Conservation (phyloP, 306 rosid genomes). For the Dryas alaskensis region DNA sequence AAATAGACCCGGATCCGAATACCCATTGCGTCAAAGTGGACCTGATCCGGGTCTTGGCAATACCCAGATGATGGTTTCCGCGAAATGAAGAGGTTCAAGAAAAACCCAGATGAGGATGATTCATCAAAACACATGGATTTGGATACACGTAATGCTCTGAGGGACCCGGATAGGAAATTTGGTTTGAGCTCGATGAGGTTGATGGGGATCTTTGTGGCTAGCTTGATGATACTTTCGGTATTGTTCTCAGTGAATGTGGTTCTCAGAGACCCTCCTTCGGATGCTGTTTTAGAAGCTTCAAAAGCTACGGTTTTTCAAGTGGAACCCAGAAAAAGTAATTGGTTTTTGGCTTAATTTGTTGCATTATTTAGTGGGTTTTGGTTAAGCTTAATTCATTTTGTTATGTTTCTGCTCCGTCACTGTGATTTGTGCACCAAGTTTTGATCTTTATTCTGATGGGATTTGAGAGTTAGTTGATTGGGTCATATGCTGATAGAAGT, state of each 20-base stretch:
- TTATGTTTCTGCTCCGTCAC: neutral
- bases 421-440: neutral
- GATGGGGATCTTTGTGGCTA: constrained; percentile 57
- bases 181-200: constrained; percentile 44
- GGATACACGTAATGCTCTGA: constrained; percentile 29
- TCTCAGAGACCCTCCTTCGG: constrained; percentile 76
- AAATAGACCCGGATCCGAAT: constrained; percentile 13
- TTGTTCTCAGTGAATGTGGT: constrained; percentile 68
- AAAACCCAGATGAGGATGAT: constrained; percentile 29
- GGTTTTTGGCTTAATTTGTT: neutral
- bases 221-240: constrained; percentile 61
- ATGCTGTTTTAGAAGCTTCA: constrained; percentile 43
- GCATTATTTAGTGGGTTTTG: neutral
- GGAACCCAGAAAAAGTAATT: constrained; percentile 39
- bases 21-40: constrained; percentile 6
- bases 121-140: constrained; percentile 24
- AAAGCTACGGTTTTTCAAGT: constrained; percentile 25
- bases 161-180: constrained; percentile 34
- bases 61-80: constrained; percentile 41
- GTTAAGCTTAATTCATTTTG: neutral
- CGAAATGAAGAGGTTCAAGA: constrained; percentile 50
- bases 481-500: neutral
- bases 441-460: constrained; percentile 2
- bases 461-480: neutral
- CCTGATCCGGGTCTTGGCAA: neutral